Evolutionary conservation across 768 basidiomycete species (phyloP).

Genomic region (Tubosaeta brunneosetosa): DNA sequence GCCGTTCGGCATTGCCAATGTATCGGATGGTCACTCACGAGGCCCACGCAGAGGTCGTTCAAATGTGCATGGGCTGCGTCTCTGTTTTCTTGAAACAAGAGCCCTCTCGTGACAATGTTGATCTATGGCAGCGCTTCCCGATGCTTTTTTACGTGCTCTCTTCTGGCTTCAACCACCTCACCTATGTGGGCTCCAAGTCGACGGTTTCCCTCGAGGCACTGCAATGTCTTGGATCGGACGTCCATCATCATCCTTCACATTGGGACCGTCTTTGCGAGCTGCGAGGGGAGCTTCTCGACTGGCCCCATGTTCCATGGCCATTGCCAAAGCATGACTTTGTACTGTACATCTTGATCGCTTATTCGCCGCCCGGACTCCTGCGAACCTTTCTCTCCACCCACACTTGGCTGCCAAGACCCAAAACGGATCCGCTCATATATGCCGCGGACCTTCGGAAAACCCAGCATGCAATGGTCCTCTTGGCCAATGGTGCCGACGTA

Average conservation of each 20-base stretch:
- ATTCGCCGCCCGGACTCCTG: background rate
- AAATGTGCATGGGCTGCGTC: background rate
- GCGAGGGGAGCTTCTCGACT: background rate
- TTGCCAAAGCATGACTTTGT: background rate
- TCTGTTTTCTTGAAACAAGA: background rate
- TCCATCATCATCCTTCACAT: background rate
- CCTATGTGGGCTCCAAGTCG: background rate
- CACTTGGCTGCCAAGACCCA: background rate
- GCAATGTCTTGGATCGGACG: background rate
- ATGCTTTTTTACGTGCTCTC: background rate
- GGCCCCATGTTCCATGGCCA: constrained; percentile 2
- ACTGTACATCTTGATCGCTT: constrained; percentile 1
- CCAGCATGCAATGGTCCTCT: background rate
- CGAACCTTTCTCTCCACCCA: background rate
- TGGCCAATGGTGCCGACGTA: background rate
- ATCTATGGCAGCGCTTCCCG: background rate
- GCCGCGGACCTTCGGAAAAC: constrained; percentile 2
- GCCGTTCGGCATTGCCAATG: background rate
- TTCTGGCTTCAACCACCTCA: constrained; percentile 1
- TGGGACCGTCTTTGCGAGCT: background rate
- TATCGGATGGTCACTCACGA: background rate
- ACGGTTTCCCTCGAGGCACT: background rate
- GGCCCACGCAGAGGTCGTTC: background rate
- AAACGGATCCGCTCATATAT: constrained; percentile 11
- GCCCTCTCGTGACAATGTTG: too few species aligned